These are phyloP conservation scores for Botryococcus braunii DNA, from an alignment of 163 green algal genomes.

Conservation along the genomic window DNA sequence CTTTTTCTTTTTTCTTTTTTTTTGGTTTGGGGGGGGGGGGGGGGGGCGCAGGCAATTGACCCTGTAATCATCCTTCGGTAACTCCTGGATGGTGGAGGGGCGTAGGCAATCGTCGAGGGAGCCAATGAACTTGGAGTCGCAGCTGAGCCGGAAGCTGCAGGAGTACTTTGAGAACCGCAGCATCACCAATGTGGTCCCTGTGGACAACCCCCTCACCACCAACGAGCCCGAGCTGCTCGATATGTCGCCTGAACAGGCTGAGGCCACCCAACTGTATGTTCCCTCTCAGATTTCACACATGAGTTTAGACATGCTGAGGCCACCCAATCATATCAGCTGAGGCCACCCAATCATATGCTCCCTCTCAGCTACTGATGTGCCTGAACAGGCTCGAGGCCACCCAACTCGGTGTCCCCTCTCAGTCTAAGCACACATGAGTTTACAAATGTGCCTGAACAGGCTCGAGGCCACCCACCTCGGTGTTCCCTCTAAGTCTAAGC, in stretches of 20 bases:
- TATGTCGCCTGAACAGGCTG: conserved; percentile 12
- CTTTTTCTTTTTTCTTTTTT: too few species aligned
- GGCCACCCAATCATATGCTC: not conserved
- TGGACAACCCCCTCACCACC: conserved; percentile 12
- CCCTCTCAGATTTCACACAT: not conserved
- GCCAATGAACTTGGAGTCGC: conserved; percentile 8
- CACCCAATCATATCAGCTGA: not conserved
- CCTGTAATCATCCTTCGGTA: too few species aligned
- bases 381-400: not conserved
- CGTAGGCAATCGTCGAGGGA: too few species aligned
- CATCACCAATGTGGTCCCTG: conserved; percentile 11
- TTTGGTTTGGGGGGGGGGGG: too few species aligned
- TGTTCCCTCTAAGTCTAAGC: not conserved
- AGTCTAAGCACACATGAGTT: not conserved
- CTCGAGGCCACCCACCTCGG: not conserved
- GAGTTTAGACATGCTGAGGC: not conserved
- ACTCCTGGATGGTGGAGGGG: too few species aligned
- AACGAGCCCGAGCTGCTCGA: conserved; percentile 15
- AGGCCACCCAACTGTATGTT: conserved; percentile 12
- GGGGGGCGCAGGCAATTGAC: too few species aligned
- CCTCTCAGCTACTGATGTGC: not conserved
- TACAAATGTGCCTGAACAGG: not conserved
- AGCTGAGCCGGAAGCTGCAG: conserved; percentile 12
- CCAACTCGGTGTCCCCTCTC: not conserved
- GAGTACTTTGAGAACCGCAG: conserved; percentile 15